These are phyloP conservation scores for Botrytis sinoallii DNA, from an alignment of 2,329 filamentous ascomycete species.

Conservation along the genomic window DNA sequence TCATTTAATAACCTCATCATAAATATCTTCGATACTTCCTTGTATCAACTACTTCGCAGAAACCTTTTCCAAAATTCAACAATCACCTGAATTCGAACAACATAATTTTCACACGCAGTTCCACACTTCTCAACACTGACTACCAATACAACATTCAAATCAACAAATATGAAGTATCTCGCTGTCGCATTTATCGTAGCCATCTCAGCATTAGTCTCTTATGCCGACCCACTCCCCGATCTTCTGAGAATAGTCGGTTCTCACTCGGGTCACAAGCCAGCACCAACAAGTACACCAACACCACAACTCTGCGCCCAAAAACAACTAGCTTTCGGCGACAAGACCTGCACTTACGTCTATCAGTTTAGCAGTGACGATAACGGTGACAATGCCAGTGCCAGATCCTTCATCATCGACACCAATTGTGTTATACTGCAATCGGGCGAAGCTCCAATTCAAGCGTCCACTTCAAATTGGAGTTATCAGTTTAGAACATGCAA, in stretches of 20 bases:
- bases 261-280: rapidly evolving
- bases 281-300: neutral
- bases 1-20: neutral
- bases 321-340: neutral
- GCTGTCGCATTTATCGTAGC: neutral
- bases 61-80: neutral
- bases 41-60: neutral
- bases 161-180: neutral
- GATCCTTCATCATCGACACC: neutral
- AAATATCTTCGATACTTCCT: neutral
- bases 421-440: neutral
- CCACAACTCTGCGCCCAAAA: conserved; percentile 4
- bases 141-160: neutral
- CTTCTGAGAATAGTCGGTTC: neutral
- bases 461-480: neutral
- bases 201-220: neutral
- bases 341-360: conserved; percentile 7
- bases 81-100: neutral
- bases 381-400: neutral
- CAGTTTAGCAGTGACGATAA: neutral
- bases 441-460: neutral
- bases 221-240: neutral
- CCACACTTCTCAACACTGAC: neutral
- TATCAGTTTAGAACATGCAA: neutral
- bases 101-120: neutral